Conservation (phyloP, 768 basidiomycete genomes). For the Glaciozyma antarctica region DNA sequence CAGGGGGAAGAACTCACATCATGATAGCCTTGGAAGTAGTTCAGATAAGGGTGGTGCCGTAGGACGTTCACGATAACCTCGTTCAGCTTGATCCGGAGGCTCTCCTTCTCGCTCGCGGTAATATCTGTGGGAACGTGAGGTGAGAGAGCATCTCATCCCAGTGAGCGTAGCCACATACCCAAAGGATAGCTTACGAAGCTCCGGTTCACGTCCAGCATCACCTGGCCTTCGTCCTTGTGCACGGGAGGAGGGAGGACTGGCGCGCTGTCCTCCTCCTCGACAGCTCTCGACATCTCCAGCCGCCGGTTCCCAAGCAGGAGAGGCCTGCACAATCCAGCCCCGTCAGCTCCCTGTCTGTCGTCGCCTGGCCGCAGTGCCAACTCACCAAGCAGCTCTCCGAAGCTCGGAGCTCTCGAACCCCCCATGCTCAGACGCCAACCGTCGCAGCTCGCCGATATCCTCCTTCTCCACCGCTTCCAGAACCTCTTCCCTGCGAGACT, state of each 20-base stretch:
- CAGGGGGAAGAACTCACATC: neutral
- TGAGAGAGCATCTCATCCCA: neutral
- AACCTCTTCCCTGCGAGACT: constrained; percentile 21
- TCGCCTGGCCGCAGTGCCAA: neutral
- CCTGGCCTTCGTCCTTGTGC: constrained; percentile 35
- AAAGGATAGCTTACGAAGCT: constrained; percentile 42
- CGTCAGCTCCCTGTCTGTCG: neutral
- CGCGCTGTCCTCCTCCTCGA: neutral
- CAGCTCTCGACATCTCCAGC: constrained; percentile 6
- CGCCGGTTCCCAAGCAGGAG: constrained; percentile 9
- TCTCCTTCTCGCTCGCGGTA: constrained; percentile 31
- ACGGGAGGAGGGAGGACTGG: neutral
- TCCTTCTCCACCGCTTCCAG: constrained; percentile 31
- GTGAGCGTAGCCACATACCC: constrained; percentile 25
- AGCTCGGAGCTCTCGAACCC: constrained; percentile 38
- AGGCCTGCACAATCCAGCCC: constrained; percentile 19
- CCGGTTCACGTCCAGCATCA: constrained; percentile 41
- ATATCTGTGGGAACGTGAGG: constrained; percentile 25
- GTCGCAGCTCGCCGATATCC: constrained; percentile 33
- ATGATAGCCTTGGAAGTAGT: constrained; percentile 43
- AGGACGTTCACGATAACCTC: constrained; percentile 40
- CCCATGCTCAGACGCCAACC: constrained; percentile 36
- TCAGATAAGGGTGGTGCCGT: constrained; percentile 37
- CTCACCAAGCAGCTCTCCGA: constrained; percentile 36
- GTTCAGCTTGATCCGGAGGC: constrained; percentile 39